Percentiles rank a stretch among this genome's conserved stretches.
Conservation (phyloP, 176 grass and related monocot genomes). For the Canna indica region DNA sequence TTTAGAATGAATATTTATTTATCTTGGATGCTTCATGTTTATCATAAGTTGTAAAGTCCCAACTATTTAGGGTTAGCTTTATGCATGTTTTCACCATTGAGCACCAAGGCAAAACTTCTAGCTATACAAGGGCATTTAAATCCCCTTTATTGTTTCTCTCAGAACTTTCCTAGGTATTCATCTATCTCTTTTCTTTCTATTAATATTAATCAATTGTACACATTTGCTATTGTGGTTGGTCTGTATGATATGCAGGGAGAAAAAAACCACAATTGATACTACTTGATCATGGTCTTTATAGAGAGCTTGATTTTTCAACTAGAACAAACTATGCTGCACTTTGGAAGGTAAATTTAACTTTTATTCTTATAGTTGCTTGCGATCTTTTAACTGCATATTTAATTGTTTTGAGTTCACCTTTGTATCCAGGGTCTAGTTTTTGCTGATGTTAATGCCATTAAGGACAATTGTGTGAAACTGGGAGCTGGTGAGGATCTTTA, state of each 20-base stretch:
- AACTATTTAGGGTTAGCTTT: too few relatives aligned
- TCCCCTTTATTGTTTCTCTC: too few relatives aligned
- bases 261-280: slow-evolving; percentile 79
- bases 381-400: neutral
- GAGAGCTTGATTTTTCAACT: slow-evolving; percentile 70
- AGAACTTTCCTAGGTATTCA: too few relatives aligned
- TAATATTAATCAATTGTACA: too few relatives aligned
- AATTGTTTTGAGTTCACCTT: neutral
- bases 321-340: slow-evolving; percentile 92
- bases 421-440: slow-evolving; percentile 60
- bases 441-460: slow-evolving; percentile 62
- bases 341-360: slow-evolving; percentile 54
- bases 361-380: neutral
- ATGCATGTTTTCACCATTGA: too few relatives aligned
- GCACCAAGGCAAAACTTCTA: too few relatives aligned
- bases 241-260: slow-evolving; percentile 36
- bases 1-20: too few relatives aligned
- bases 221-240: neutral
- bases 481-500: slow-evolving; percentile 87
- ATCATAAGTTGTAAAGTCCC: too few relatives aligned
- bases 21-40: too few relatives aligned
- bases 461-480: slow-evolving; percentile 70
- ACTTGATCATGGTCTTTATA: slow-evolving; percentile 95
- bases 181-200: too few relatives aligned
- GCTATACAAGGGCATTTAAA: too few relatives aligned